Evolutionary conservation across 2,329 filamentous ascomycete genomes (phyloP).

Genomic region (Exophiala bonariae): DNA sequence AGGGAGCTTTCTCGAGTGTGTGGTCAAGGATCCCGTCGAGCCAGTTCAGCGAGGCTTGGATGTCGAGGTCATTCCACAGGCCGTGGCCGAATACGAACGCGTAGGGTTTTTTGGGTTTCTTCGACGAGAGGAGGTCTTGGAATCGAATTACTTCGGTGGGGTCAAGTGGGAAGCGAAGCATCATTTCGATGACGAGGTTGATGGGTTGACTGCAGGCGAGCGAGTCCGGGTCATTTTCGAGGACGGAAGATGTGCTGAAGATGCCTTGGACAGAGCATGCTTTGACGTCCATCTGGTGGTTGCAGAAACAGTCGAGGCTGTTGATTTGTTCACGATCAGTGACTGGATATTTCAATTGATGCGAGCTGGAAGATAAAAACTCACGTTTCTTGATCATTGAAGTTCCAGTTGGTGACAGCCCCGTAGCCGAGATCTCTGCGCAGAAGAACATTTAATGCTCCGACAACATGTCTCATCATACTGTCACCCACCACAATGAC

Average conservation of each 20-base stretch:
- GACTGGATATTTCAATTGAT: background rate
- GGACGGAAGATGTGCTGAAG: conserved; percentile 48
- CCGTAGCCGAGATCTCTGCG: conserved; percentile 50
- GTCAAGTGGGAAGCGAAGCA: conserved; percentile 46
- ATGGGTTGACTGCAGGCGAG: conserved; percentile 39
- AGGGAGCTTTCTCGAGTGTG: conserved; percentile 69
- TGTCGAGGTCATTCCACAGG: conserved; percentile 49
- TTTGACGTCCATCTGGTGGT: conserved; percentile 51
- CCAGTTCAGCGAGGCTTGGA: conserved; percentile 43
- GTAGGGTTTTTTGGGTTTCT: conserved; percentile 35
- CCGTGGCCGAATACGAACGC: conserved; percentile 51
- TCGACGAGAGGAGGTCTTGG: conserved; percentile 35
- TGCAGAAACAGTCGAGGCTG: conserved; percentile 49
- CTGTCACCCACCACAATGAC: conserved; percentile 51
- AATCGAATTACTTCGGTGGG: conserved; percentile 41
- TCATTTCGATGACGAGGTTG: conserved; percentile 45
- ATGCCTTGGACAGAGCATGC: conserved; percentile 52
- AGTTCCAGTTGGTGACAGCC: conserved; percentile 53
- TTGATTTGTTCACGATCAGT: background rate
- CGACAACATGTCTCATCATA: conserved; percentile 51
- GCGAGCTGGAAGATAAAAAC: conserved; percentile 7
- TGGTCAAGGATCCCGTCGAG: conserved; percentile 84
- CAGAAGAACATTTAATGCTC: conserved; percentile 48
- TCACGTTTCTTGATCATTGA: conserved; percentile 44
- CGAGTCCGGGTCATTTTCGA: conserved; percentile 43